Percentiles rank a stretch among this genome's conserved stretches.
These are phyloP conservation scores for Fusarium fracticaudum DNA, from an alignment of 2,329 filamentous ascomycete species.

Conservation along the genomic window DNA sequence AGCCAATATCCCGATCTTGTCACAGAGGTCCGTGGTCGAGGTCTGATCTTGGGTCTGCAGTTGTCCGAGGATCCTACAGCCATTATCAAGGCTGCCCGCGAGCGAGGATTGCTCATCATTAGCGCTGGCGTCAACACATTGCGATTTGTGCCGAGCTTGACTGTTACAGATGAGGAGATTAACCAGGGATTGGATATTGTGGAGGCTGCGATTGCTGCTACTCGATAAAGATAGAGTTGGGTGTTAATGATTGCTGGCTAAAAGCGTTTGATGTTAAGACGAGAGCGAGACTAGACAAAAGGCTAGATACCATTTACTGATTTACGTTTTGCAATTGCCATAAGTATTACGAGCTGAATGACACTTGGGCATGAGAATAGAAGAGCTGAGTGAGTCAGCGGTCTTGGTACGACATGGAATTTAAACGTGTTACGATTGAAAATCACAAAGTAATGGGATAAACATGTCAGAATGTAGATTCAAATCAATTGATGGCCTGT, in stretches of 20 bases:
- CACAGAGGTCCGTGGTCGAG: slow-evolving; percentile 81
- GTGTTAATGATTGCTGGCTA: not conserved
- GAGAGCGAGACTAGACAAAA: slow-evolving; percentile 27
- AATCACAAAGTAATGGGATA: not conserved
- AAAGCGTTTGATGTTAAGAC: slow-evolving; percentile 8
- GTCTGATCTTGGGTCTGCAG: slow-evolving; percentile 88
- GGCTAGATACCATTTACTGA: slow-evolving; percentile 31
- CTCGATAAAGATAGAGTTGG: slow-evolving; percentile 41
- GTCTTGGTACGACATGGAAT: not conserved
- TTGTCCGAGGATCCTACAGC: slow-evolving; percentile 75
- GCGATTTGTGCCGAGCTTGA: slow-evolving; percentile 88
- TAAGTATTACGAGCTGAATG: not conserved
- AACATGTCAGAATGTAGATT: not conserved
- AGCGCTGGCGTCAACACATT: slow-evolving; percentile 93
- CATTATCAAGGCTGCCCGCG: slow-evolving; percentile 85
- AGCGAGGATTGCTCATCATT: slow-evolving; percentile 88
- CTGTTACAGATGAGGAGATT: slow-evolving; percentile 84
- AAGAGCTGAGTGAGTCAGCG: not conserved
- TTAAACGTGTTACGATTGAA: fast-evolving
- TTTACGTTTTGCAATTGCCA: slow-evolving; percentile 1
- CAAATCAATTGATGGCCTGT: slow-evolving; percentile 23
- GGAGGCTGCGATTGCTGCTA: slow-evolving; percentile 68
- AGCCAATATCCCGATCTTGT: slow-evolving; percentile 72
- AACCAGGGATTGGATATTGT: slow-evolving; percentile 79
- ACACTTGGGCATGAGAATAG: fast-evolving